phyloP scores from a whole-genome alignment of 495 filamentous ascomycete genomes.

The Usnea hakonensis region DNA sequence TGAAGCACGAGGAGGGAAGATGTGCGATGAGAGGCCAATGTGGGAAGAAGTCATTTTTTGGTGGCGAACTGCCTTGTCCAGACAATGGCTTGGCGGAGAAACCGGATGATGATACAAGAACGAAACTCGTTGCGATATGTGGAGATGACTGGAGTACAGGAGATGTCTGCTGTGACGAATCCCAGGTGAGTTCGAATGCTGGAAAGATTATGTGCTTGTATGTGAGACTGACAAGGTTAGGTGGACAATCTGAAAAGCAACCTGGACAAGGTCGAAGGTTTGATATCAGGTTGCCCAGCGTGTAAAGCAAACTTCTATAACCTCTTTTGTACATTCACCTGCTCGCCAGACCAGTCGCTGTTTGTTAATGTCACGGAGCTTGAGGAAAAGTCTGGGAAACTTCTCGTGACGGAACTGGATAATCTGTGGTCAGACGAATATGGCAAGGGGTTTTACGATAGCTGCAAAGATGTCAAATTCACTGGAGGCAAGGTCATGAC shows the following conservation, averaged over 20 bases:
- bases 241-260: slow-evolving; percentile 70
- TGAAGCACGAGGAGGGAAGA: slow-evolving; percentile 76
- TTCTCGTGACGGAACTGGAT: slow-evolving; percentile 76
- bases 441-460: slow-evolving; percentile 85
- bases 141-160: slow-evolving; percentile 76
- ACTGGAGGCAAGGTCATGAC: slow-evolving; percentile 89
- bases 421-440: slow-evolving; percentile 83
- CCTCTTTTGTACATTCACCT: slow-evolving; percentile 94
- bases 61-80: slow-evolving; percentile 80
- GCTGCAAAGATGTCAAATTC: slow-evolving; percentile 98
- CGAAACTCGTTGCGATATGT: slow-evolving; percentile 77
- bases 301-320: slow-evolving; percentile 98
- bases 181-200: not conserved
- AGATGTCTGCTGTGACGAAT: slow-evolving; percentile 71
- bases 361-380: slow-evolving; percentile 83
- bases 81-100: slow-evolving; percentile 78
- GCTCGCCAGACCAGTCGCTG: slow-evolving; percentile 90
- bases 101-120: slow-evolving; percentile 58
- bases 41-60: slow-evolving; percentile 81
- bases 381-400: slow-evolving; percentile 58
- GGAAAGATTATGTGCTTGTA: not conserved
- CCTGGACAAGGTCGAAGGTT: slow-evolving; percentile 73
- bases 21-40: slow-evolving; percentile 90
- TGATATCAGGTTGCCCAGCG: slow-evolving; percentile 88
- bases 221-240: slow-evolving; percentile 33